Evolutionary conservation across 192 early-diverging fungal genomes (phyloP).

Genomic region (Dimargaris xerosporica): DNA sequence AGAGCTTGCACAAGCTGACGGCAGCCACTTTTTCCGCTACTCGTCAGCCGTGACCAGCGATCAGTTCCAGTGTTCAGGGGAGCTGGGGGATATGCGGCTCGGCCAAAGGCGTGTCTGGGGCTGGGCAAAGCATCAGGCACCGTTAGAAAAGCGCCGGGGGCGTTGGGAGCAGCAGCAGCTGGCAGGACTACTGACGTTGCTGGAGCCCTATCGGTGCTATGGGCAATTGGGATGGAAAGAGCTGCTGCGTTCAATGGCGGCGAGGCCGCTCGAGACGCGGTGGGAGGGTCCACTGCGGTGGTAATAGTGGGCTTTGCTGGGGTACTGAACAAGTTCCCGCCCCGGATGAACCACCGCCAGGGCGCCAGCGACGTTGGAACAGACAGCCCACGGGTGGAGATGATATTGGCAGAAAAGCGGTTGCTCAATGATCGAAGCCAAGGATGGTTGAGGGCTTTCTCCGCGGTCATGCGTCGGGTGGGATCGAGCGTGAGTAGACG

Average conservation of each 20-base stretch:
- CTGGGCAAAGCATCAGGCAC: too few relatives aligned
- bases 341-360: background rate
- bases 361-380: background rate
- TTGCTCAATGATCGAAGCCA: slow-evolving; percentile 37
- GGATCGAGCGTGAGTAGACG: slow-evolving; percentile 52
- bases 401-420: background rate
- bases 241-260: background rate
- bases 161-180: too few relatives aligned
- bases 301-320: background rate
- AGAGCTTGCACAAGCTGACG: background rate
- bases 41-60: background rate
- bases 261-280: background rate
- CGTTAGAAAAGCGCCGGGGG: too few relatives aligned
- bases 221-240: too few relatives aligned
- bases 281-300: background rate
- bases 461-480: slow-evolving; percentile 51
- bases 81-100: too few relatives aligned
- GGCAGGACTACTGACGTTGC: too few relatives aligned
- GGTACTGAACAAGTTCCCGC: too few relatives aligned
- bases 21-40: background rate
- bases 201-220: too few relatives aligned
- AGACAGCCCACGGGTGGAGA: background rate
- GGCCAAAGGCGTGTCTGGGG: too few relatives aligned
- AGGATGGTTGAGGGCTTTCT: slow-evolving; percentile 55
- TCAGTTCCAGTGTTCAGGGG: background rate